Percentiles rank a stretch among this genome's conserved stretches.
Evolutionary conservation across 2,329 filamentous ascomycete genomes (phyloP).

Genomic region (Leptographium lundbergii): DNA sequence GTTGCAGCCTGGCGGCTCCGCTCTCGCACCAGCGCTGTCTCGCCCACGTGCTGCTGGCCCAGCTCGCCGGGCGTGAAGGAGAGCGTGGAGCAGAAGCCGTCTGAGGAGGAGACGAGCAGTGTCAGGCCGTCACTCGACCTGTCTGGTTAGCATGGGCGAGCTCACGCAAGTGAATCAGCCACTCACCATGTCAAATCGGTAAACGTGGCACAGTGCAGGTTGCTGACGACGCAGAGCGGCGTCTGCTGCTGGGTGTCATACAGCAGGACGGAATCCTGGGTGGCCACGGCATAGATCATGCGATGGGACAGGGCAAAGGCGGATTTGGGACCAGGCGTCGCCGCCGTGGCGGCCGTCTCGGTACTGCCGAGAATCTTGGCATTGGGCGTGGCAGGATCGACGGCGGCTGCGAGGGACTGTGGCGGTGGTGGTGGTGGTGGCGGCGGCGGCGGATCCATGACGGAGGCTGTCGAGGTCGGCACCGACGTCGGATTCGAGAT

Average conservation of each 20-base stretch:
- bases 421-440: constrained; percentile 11
- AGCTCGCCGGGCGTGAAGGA: constrained; percentile 76
- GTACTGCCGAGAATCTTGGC: constrained; percentile 2
- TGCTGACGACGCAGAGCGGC: constrained; percentile 88
- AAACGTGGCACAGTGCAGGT: constrained; percentile 93
- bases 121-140: constrained; percentile 37
- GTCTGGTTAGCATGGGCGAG: neutral
- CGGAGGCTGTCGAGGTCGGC: constrained; percentile 12
- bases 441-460: constrained; percentile 24
- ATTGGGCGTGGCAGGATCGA: neutral
- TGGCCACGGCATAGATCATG: constrained; percentile 93
- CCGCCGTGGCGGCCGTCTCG: constrained; percentile 19
- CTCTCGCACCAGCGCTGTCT: constrained; percentile 33
- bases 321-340: constrained; percentile 46
- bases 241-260: constrained; percentile 97
- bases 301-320: constrained; percentile 83
- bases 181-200: constrained; percentile 88
- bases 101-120: constrained; percentile 51
- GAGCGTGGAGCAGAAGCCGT: constrained; percentile 90
- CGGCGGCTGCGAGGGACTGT: neutral
- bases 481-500: constrained; percentile 48
- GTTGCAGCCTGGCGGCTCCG: neutral
- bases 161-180: no score
- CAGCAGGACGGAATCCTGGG: constrained; percentile 84
- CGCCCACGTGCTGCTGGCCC: constrained; percentile 66